phyloP scores from a whole-genome alignment of 352 stramenopile genomes.

The Globisporangium paddicum region DNA sequence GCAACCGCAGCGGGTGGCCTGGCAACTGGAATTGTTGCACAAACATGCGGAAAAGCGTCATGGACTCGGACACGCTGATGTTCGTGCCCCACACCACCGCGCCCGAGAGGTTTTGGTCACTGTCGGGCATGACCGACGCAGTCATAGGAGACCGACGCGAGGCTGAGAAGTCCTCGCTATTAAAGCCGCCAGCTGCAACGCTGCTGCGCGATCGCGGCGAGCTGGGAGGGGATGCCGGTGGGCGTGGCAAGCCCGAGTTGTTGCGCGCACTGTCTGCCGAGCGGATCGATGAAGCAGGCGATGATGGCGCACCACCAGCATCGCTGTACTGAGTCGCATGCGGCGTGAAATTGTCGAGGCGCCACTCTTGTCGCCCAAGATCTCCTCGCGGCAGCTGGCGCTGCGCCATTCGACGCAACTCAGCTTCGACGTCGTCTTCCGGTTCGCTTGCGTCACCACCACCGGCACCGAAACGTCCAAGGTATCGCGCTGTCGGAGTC shows the following conservation, averaged over 20 bases:
- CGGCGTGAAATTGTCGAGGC: slow-evolving; percentile 51
- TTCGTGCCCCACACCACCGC: slow-evolving; percentile 94
- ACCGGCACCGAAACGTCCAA: slow-evolving; percentile 38
- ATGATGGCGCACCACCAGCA: slow-evolving; percentile 21
- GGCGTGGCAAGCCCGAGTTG: slow-evolving; percentile 40
- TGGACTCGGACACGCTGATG: slow-evolving; percentile 91
- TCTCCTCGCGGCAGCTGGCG: slow-evolving; percentile 74
- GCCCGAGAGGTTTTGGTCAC: slow-evolving; percentile 57
- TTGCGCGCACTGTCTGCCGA: slow-evolving; percentile 24
- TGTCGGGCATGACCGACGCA: slow-evolving; percentile 13
- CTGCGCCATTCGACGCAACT: slow-evolving; percentile 72
- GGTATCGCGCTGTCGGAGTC: slow-evolving; percentile 71
- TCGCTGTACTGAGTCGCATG: slow-evolving; percentile 12
- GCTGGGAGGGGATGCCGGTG: slow-evolving; percentile 56
- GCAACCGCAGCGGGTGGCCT: slow-evolving; percentile 14
- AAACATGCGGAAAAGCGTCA: slow-evolving; percentile 88
- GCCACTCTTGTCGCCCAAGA: slow-evolving; percentile 71
- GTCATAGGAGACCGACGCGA: slow-evolving; percentile 25
- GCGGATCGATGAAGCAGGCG: slow-evolving; percentile 39
- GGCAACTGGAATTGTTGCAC: slow-evolving; percentile 76
- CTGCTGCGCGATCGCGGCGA: slow-evolving; percentile 46
- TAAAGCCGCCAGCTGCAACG: slow-evolving; percentile 12
- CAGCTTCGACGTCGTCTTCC: slow-evolving; percentile 71
- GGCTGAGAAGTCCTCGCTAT: slow-evolving; percentile 26
- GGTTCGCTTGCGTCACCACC: slow-evolving; percentile 22